Evolutionary conservation across 1,139 yeast species (phyloP).

Genomic region (Meyerozyma sp.): DNA sequence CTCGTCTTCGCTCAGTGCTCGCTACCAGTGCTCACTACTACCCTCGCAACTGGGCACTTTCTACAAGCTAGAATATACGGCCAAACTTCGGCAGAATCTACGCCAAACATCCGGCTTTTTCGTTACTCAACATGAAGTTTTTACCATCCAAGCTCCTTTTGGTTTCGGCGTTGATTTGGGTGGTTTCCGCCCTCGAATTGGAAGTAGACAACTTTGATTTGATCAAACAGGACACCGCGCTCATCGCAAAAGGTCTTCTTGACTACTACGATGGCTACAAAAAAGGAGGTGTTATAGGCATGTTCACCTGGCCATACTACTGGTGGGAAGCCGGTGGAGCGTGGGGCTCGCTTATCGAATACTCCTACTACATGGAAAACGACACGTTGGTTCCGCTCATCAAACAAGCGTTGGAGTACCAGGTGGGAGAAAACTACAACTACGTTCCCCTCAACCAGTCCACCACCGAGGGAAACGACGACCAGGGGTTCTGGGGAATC

Average conservation of each 20-base stretch:
- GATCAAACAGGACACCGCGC: conserved; percentile 46
- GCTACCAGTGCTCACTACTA: too few species aligned
- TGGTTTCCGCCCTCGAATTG: conserved; percentile 9
- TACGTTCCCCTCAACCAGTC: conserved; percentile 75
- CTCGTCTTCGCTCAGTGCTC: not conserved
- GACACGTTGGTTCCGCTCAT: conserved; percentile 52
- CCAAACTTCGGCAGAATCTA: too few species aligned
- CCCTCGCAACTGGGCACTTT: too few species aligned
- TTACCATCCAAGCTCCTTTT: not conserved
- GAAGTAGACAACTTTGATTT: conserved; percentile 36
- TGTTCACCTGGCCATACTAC: conserved; percentile 72
- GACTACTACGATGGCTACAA: conserved; percentile 64
- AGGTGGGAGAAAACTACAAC: conserved; percentile 61
- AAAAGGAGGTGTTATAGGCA: conserved; percentile 72
- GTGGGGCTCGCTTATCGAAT: conserved; percentile 72
- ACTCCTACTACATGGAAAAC: conserved; percentile 57
- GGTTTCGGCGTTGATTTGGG: not conserved
- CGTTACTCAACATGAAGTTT: not conserved
- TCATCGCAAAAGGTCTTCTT: conserved; percentile 59
- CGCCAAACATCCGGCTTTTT: too few species aligned
- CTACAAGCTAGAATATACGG: too few species aligned
- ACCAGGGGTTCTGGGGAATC: conserved; percentile 88
- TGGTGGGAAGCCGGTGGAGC: conserved; percentile 97
- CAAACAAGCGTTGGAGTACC: conserved; percentile 56
- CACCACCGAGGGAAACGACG: conserved; percentile 84